phyloP scores from a whole-genome alignment of 2,329 filamentous ascomycete species.

The Incumbomyces delicatus region DNA sequence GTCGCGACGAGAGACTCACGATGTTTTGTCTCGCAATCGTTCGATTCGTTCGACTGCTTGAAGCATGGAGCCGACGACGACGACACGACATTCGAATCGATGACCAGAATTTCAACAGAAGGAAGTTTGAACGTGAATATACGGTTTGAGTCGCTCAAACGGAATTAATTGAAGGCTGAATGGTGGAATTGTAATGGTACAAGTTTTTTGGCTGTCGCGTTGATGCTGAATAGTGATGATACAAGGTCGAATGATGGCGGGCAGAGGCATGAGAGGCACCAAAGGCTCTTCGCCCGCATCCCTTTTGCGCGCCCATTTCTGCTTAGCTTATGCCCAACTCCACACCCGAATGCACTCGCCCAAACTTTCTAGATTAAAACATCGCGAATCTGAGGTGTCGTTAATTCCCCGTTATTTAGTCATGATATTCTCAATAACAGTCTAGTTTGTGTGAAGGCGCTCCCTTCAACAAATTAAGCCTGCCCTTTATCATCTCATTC shows the following conservation, averaged over 20 bases:
- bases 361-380: background rate
- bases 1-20: conserved; percentile 32
- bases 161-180: conserved; percentile 34
- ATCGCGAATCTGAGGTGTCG: no score
- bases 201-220: conserved; percentile 10
- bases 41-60: conserved; percentile 42
- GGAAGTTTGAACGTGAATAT: conserved; percentile 31
- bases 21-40: conserved; percentile 41
- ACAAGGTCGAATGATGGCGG: background rate
- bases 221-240: conserved; percentile 5
- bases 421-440: no score
- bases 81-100: conserved; percentile 42
- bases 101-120: conserved; percentile 33
- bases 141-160: conserved; percentile 36
- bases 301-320: background rate
- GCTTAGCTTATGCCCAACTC: background rate
- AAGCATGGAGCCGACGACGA: conserved; percentile 37
- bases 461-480: background rate
- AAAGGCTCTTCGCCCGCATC: background rate
- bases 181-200: conserved; percentile 25
- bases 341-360: background rate
- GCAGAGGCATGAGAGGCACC: background rate
- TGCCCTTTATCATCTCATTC: background rate
- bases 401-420: no score
- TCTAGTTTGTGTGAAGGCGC: no score